Percentiles rank a stretch among this genome's conserved stretches.
phyloP scores from a whole-genome alignment of 2,329 filamentous ascomycete genomes.

The Aspergillus brunneoviolaceus region DNA sequence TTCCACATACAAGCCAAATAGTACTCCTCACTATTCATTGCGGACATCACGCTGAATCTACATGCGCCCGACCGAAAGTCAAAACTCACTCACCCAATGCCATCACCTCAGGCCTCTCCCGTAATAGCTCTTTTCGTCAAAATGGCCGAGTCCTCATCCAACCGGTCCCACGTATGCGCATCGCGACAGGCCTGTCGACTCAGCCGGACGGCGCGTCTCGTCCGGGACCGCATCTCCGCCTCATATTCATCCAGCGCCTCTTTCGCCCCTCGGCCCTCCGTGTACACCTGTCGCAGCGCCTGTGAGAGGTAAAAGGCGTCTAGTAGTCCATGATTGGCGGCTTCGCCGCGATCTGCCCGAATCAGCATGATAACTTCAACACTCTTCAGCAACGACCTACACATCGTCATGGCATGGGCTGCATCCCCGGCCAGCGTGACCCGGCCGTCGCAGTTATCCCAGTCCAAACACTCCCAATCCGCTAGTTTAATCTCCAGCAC shows the following conservation, averaged over 20 bases:
- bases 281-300: slow-evolving; percentile 19
- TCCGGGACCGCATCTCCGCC: slow-evolving; percentile 32
- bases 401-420: slow-evolving; percentile 36
- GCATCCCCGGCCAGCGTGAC: slow-evolving; percentile 34
- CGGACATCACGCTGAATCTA: too few relatives aligned
- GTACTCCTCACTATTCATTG: too few relatives aligned
- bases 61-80: too few relatives aligned
- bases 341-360: slow-evolving; percentile 28
- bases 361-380: neutral
- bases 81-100: too few relatives aligned
- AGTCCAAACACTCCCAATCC: slow-evolving; percentile 30
- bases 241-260: slow-evolving; percentile 30
- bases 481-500: slow-evolving; percentile 31
- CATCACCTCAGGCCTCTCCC: neutral
- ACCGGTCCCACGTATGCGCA: slow-evolving; percentile 32
- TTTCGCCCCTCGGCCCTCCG: slow-evolving; percentile 3
- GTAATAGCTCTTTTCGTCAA: slow-evolving; percentile 24
- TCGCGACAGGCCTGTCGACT: slow-evolving; percentile 38
- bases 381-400: slow-evolving; percentile 16
- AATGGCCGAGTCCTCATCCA: slow-evolving; percentile 31
- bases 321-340: slow-evolving; percentile 34
- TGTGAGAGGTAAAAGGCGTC: slow-evolving; percentile 25
- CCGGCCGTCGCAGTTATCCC: slow-evolving; percentile 31
- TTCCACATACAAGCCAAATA: too few relatives aligned
- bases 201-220: slow-evolving; percentile 30